Evolutionary conservation across 495 filamentous ascomycete genomes (phyloP), one percentile per base, ranked within the genome.

Genomic region (Hypoxylon lienhwacheense): DNA sequence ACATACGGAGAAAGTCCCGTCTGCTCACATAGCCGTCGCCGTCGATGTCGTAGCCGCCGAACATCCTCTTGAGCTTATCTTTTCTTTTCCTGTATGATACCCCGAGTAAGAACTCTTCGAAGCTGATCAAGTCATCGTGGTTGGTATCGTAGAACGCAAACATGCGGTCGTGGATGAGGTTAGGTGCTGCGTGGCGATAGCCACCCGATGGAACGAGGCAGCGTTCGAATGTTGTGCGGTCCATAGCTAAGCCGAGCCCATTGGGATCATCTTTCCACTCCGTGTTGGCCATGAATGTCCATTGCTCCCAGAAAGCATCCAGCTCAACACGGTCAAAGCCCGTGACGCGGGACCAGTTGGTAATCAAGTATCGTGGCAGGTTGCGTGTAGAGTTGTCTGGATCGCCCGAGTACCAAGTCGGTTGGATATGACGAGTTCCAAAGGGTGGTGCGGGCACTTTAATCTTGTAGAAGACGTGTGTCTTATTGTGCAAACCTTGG

Each of bases 111-210:
- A 97, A 97, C 61, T 97, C 95, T 43, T 88, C 82, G 59, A 97
- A 97, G n/a, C 89, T 88, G 61, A 99, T 96, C 7, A 95, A 71
- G 6, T 86, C 89, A 62, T 97, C 88, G 24, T 81, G 77, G 63
- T 97, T 89, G 31, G 84, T 87, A 63, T 97, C 95, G 68, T 96
- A 99, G 68, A 96, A 97, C 24, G 87, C 82, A 71, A 99, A 99
- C 81, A 95, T 88, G 47, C 93, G 86, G 71, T 97, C 91, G 62
- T 95, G 91, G 33, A 97, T 87, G 2, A 96, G 77, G 68, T 92
- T 96, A 4, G 92, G 90, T 4, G 87, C 79, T 7, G 86, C 82
- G 10, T 87, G 85, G 22, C 85, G 78, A 50, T 81, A 79, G n/a
- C 87, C 84, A 2, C 84, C 86, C 28, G 87, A 87, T 1, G 91